phyloP scores from a whole-genome alignment of 169 alveolate genomes.

The Ichthyophthirius multifiliis region DNA sequence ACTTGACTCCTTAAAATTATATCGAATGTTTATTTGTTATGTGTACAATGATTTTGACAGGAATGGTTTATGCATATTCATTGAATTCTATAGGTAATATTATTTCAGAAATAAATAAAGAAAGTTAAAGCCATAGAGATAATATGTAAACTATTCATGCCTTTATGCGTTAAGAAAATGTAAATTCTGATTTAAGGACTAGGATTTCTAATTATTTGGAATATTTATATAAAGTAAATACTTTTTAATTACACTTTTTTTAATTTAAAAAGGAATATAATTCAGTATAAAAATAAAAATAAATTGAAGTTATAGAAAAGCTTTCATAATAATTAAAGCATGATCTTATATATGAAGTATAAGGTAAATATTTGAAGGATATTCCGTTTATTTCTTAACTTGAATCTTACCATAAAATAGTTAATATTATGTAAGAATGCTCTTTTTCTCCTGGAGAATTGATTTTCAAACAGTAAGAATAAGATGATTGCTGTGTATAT shows the following conservation, averaged over 20 bases:
- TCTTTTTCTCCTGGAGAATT: constrained; percentile 7
- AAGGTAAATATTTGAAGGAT: background rate
- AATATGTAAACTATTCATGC: background rate
- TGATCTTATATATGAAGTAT: background rate
- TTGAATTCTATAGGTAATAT: constrained; percentile 31
- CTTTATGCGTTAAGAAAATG: background rate
- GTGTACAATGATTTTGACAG: constrained; percentile 18
- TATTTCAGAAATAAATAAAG: background rate
- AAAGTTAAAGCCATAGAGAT: background rate
- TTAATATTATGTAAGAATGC: background rate
- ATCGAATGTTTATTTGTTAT: constrained; percentile 20
- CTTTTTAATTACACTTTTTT: background rate
- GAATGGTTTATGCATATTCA: constrained; percentile 33
- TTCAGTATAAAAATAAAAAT: background rate
- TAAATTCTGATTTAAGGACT: background rate
- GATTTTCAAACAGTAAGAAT: background rate
- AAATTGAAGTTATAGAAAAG: background rate
- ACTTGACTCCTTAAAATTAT: constrained; percentile 21
- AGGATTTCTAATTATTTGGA: background rate
- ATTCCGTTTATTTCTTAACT: background rate
- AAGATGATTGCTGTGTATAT: background rate
- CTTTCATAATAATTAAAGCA: background rate
- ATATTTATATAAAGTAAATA: background rate
- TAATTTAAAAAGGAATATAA: background rate
- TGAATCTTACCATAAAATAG: background rate